Evolutionary conservation across 257 asterid genomes (phyloP).

Genomic region (Gynochthodes officinalis): DNA sequence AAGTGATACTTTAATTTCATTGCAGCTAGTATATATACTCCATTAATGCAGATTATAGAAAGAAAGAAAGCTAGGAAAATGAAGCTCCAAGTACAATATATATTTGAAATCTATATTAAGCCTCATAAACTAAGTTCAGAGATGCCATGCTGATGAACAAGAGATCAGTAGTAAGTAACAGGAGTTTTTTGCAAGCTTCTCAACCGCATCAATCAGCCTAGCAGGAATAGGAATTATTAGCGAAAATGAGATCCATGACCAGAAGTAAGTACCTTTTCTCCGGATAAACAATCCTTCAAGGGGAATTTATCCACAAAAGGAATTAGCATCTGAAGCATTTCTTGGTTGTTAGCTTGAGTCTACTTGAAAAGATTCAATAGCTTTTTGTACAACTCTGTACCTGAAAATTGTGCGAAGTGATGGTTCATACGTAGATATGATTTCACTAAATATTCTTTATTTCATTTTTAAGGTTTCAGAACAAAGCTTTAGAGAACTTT

Average conservation of each 20-base stretch:
- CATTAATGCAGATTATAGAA: too few species aligned
- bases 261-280: constrained; percentile 34
- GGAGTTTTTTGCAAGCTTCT: too few species aligned
- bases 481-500: background rate
- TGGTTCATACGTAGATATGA: background rate
- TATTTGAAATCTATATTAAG: too few species aligned
- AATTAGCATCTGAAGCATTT: constrained; percentile 44
- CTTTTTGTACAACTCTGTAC: constrained; percentile 41
- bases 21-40: too few species aligned
- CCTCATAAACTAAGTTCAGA: too few species aligned
- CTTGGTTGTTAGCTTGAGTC: constrained; percentile 50
- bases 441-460: too few species aligned
- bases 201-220: background rate
- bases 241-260: background rate
- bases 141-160: constrained; percentile 44
- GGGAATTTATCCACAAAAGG: constrained; percentile 43
- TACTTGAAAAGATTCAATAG: constrained; percentile 38
- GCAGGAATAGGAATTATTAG: background rate
- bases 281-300: constrained; percentile 35
- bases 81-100: too few species aligned
- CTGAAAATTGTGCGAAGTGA: constrained; percentile 30
- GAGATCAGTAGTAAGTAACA: too few species aligned
- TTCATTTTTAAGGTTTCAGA: background rate
- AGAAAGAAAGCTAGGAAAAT: too few species aligned
- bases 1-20: too few species aligned